phyloP scores from a whole-genome alignment of 148 eudicot genomes.

The Rhododendron vialii region DNA sequence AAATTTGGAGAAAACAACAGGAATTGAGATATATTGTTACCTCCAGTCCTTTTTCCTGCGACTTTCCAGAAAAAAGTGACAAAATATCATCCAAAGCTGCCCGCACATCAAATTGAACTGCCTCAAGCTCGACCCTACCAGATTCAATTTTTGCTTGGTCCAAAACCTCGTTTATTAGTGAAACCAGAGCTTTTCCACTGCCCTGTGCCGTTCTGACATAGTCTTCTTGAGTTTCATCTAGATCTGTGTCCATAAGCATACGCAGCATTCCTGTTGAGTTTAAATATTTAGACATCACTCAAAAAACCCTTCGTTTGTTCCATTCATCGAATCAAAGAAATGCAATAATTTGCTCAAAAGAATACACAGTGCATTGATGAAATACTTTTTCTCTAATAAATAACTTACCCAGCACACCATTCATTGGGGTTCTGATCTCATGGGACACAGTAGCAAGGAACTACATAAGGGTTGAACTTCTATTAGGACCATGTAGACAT shows the following conservation, averaged over 20 bases:
- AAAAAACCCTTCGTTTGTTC: not conserved
- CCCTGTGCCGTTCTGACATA: slow-evolving; percentile 92
- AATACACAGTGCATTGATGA: not conserved
- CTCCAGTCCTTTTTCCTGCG: slow-evolving; percentile 96
- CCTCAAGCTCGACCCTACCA: slow-evolving; percentile 90
- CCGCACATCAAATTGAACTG: slow-evolving; percentile 72
- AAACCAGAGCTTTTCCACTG: slow-evolving; percentile 93
- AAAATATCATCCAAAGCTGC: slow-evolving; percentile 81
- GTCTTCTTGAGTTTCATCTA: slow-evolving; percentile 90
- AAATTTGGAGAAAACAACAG: not conserved
- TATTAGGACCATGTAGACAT: slow-evolving; percentile 11
- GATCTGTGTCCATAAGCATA: slow-evolving; percentile 91
- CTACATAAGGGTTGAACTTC: slow-evolving; percentile 32
- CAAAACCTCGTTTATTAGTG: slow-evolving; percentile 86
- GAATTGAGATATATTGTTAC: slow-evolving; percentile 27
- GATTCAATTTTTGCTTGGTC: slow-evolving; percentile 98
- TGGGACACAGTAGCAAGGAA: slow-evolving; percentile 99
- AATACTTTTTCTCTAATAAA: not conserved
- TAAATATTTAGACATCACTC: not conserved
- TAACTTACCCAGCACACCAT: slow-evolving; percentile 82
- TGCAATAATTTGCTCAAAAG: not conserved
- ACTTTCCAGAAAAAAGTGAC: slow-evolving; percentile 89
- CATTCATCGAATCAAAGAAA: not conserved
- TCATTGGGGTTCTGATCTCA: slow-evolving; percentile 99
- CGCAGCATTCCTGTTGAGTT: slow-evolving; percentile 75